Percentiles rank a stretch among this genome's conserved stretches.
phyloP scores from a whole-genome alignment of 2,329 filamentous ascomycete species.

The Phialophora chinensis region DNA sequence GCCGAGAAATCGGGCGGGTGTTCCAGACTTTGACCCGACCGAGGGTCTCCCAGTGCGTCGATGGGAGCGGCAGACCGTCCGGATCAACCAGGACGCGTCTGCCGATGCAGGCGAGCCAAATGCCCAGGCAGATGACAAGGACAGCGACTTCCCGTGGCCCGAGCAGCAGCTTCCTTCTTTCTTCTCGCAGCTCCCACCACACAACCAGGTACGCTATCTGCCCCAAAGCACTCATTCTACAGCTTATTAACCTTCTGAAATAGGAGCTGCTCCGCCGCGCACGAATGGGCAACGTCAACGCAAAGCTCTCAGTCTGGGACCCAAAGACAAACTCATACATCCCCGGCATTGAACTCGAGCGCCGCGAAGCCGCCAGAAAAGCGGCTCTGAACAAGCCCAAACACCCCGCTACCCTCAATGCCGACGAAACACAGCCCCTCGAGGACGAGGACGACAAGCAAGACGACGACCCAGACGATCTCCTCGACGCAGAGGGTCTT shows the following conservation, averaged over 20 bases:
- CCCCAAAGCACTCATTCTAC: not conserved
- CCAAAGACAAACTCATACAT: constrained; percentile 35
- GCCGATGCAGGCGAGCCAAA: constrained; percentile 38
- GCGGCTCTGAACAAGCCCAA: constrained; percentile 24
- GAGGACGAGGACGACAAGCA: constrained; percentile 46
- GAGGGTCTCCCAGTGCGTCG: constrained; percentile 85
- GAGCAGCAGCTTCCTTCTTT: constrained; percentile 91
- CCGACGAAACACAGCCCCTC: constrained; percentile 35
- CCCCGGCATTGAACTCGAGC: constrained; percentile 39
- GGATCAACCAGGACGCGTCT: constrained; percentile 69
- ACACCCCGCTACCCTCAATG: constrained; percentile 26
- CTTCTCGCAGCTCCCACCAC: constrained; percentile 72
- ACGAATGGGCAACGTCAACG: constrained; percentile 31
- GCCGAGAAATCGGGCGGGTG: constrained; percentile 51
- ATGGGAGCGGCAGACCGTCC: constrained; percentile 78
- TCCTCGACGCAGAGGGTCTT: constrained; percentile 46
- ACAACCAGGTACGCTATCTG: constrained; percentile 34
- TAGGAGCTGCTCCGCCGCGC: constrained; percentile 37
- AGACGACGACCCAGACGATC: constrained; percentile 50
- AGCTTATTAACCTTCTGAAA: not conserved
- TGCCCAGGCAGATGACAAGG: constrained; percentile 2
- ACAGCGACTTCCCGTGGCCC: constrained; percentile 70
- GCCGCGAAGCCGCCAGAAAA: constrained; percentile 34
- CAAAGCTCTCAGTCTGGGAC: constrained; percentile 35
- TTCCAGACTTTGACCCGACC: constrained; percentile 69